These are phyloP conservation scores for Ogataea trehalophila DNA, from an alignment of 805 yeast genomes.

Conservation along the genomic window DNA sequence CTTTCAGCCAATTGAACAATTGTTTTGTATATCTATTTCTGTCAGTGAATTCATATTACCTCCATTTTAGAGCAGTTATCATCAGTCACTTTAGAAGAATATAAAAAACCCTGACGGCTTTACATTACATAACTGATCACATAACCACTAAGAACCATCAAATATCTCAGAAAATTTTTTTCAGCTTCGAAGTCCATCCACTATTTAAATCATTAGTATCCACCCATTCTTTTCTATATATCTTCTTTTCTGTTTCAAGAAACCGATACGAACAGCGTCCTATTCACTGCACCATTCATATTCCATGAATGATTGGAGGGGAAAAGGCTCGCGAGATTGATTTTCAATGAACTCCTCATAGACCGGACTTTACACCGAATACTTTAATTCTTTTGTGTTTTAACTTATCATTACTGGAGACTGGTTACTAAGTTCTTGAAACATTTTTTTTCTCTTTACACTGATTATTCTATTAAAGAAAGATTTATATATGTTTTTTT, in stretches of 20 bases:
- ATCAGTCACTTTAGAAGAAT: not conserved
- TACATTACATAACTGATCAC: not conserved
- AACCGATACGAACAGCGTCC: constrained; percentile 38
- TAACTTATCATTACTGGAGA: constrained; percentile 15
- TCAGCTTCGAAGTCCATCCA: not conserved
- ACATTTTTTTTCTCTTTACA: constrained; percentile 14
- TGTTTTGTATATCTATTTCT: no score
- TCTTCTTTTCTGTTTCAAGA: constrained; percentile 16
- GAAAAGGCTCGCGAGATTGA: constrained; percentile 38
- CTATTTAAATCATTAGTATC: not conserved
- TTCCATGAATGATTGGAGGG: constrained; percentile 38
- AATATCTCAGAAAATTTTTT: not conserved
- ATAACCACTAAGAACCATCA: not conserved
- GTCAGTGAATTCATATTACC: no score
- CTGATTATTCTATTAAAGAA: not conserved
- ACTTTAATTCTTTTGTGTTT: not conserved
- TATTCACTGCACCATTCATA: constrained; percentile 40
- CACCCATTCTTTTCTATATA: not conserved
- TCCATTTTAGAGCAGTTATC: no score
- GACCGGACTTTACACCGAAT: constrained; percentile 22
- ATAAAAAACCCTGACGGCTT: not conserved
- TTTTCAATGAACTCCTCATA: constrained; percentile 36
- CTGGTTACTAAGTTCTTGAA: constrained; percentile 39
- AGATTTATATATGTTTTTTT: not conserved
- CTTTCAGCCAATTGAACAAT: no score